A percentile compares a stretch with the other conserved stretches of the same genome.
Evolutionary conservation across 306 rosid genomes (phyloP).

Genomic region (Fragaria iinumae): DNA sequence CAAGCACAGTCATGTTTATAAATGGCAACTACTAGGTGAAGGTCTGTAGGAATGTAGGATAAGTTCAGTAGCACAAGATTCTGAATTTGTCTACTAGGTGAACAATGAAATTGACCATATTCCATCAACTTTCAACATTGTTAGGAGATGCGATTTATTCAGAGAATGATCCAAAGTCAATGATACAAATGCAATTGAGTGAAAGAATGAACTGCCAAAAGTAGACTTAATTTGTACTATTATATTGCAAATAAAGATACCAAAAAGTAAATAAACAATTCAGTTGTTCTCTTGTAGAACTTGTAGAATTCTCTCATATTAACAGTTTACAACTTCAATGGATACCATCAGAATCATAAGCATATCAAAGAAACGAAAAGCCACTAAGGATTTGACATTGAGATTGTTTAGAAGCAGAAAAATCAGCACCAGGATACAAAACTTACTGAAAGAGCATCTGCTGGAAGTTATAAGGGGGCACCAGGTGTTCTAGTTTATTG

Average conservation of each 20-base stretch:
- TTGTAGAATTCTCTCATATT: not conserved
- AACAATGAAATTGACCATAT: not conserved
- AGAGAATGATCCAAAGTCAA: not conserved
- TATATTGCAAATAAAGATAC: not conserved
- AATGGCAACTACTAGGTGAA: constrained; percentile 4
- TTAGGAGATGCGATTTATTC: not conserved
- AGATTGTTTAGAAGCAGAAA: not conserved
- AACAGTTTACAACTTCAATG: not conserved
- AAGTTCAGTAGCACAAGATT: not conserved
- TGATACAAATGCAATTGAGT: not conserved
- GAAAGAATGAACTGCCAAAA: not conserved
- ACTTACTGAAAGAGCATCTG: not conserved
- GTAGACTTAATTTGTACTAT: not conserved
- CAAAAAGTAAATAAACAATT: too few species aligned
- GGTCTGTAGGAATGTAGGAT: not conserved
- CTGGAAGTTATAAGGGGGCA: not conserved
- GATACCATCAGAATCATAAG: not conserved
- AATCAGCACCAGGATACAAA: not conserved
- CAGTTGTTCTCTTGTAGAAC: not conserved
- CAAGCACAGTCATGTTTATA: constrained; percentile 15
- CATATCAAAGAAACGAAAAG: not conserved
- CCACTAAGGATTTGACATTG: not conserved
- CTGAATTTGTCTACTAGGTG: not conserved
- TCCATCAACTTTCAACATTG: not conserved
- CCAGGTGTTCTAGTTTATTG: constrained; percentile 4